Evolutionary conservation across 495 filamentous ascomycete species (phyloP).

Genomic region (Paragyromitra xinjiangensis): DNA sequence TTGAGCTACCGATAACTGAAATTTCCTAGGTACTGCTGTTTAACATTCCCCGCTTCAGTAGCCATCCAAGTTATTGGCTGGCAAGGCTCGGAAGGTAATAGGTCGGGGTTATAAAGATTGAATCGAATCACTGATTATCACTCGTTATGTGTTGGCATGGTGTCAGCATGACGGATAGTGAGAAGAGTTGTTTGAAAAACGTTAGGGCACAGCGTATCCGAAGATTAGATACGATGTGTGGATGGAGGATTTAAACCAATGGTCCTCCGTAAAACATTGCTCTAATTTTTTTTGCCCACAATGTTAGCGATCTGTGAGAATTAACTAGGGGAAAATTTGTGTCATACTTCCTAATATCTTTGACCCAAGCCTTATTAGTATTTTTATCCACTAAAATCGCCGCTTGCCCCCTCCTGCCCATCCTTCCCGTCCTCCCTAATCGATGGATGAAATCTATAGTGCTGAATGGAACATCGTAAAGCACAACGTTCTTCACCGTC

Average conservation of each 20-base stretch:
- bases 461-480: slow-evolving; percentile 95
- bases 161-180: neutral
- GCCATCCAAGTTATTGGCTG: neutral
- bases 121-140: slow-evolving; percentile 30
- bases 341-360: slow-evolving; percentile 65
- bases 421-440: slow-evolving; percentile 86
- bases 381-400: slow-evolving; percentile 88
- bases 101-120: neutral
- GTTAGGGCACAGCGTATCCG: neutral
- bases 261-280: slow-evolving; percentile 39
- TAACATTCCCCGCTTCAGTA: neutral
- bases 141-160: slow-evolving; percentile 8
- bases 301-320: slow-evolving; percentile 7
- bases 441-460: slow-evolving; percentile 98
- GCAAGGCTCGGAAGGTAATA: slow-evolving; percentile 7
- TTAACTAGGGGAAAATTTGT: neutral
- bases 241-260: slow-evolving; percentile 25
- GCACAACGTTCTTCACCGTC: slow-evolving; percentile 86
- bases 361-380: slow-evolving; percentile 87
- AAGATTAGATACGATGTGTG: slow-evolving; percentile 4
- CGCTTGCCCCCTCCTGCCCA: slow-evolving; percentile 89
- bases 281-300: slow-evolving; percentile 8
- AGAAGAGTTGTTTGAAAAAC: slow-evolving; percentile 14
- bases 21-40: neutral
- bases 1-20: neutral